Conservation (phyloP, 495 filamentous ascomycete genomes). For the Zalerion maritima region DNA sequence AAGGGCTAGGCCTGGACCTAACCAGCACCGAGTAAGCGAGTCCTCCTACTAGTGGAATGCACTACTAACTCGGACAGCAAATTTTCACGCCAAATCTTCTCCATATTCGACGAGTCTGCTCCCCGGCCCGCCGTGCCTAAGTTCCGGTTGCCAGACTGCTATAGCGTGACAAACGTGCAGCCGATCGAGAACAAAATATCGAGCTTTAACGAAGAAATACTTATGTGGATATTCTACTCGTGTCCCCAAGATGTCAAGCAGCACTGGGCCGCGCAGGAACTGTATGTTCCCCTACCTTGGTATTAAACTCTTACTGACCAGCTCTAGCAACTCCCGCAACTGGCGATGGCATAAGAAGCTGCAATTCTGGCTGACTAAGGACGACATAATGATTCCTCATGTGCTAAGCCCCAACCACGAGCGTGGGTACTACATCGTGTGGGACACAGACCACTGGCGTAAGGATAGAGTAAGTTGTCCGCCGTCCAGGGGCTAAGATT, state of each 20-base stretch:
- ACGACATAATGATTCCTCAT: constrained; percentile 57
- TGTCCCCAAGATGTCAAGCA: constrained; percentile 73
- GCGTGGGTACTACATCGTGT: constrained; percentile 77
- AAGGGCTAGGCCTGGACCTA: constrained; percentile 61
- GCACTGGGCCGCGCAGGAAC: constrained; percentile 66
- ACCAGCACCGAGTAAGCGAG: constrained; percentile 57
- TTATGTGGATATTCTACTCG: constrained; percentile 93
- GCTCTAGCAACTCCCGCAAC: constrained; percentile 45
- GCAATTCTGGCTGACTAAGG: constrained; percentile 82
- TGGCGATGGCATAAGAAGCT: constrained; percentile 90
- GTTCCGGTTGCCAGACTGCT: constrained; percentile 67
- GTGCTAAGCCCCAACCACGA: constrained; percentile 54
- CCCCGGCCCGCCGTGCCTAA: constrained; percentile 63
- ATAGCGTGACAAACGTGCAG: constrained; percentile 76
- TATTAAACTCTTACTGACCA: not conserved
- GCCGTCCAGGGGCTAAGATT: constrained; percentile 5
- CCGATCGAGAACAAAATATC: constrained; percentile 61
- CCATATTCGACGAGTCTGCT: constrained; percentile 55
- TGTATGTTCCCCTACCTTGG: constrained; percentile 30
- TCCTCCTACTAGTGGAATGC: not conserved
- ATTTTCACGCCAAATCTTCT: constrained; percentile 36
- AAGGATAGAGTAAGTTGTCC: constrained; percentile 55
- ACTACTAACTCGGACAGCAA: constrained; percentile 8
- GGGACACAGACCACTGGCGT: constrained; percentile 72
- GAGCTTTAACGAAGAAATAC: constrained; percentile 77